These are phyloP conservation scores for Ilex aquifolium DNA, from an alignment of 257 asterid species.

Conservation along the genomic window DNA sequence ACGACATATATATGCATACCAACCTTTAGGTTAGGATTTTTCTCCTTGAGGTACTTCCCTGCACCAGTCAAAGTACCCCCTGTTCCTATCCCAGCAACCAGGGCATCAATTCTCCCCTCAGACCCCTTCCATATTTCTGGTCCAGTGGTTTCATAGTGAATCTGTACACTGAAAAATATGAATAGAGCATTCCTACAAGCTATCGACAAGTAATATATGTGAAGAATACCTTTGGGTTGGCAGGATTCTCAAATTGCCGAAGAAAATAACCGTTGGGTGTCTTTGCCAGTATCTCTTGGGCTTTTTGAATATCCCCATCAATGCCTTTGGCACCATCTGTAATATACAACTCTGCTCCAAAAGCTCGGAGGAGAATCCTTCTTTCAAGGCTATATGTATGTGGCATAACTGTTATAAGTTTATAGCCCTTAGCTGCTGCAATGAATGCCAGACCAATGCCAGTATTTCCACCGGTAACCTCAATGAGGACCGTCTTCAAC, in stretches of 20 bases:
- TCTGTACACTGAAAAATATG: conserved; percentile 17
- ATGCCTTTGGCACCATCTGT: conserved; percentile 30
- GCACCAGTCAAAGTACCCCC: conserved; percentile 55
- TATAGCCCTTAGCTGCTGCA: conserved; percentile 40
- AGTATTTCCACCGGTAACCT: conserved; percentile 42
- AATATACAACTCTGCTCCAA: conserved; percentile 39
- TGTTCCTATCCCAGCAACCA: conserved; percentile 45
- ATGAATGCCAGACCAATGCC: conserved; percentile 46
- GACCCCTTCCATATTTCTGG: conserved; percentile 43
- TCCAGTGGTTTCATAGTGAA: conserved; percentile 49
- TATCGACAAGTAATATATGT: neutral
- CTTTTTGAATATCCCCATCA: conserved; percentile 26
- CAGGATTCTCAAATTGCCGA: conserved; percentile 38
- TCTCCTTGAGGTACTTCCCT: conserved; percentile 45
- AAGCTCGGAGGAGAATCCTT: conserved; percentile 35
- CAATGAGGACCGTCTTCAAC: conserved; percentile 35
- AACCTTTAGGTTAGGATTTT: conserved; percentile 35
- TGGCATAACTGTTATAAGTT: conserved; percentile 38
- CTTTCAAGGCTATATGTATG: conserved; percentile 33
- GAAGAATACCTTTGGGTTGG: conserved; percentile 35
- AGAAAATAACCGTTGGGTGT: conserved; percentile 32
- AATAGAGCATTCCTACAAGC: conserved; percentile 1
- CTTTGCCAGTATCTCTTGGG: conserved; percentile 27
- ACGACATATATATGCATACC: neutral
- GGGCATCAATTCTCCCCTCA: conserved; percentile 32